phyloP scores from a whole-genome alignment of 495 filamentous ascomycete species.

The Neurospora sp. region DNA sequence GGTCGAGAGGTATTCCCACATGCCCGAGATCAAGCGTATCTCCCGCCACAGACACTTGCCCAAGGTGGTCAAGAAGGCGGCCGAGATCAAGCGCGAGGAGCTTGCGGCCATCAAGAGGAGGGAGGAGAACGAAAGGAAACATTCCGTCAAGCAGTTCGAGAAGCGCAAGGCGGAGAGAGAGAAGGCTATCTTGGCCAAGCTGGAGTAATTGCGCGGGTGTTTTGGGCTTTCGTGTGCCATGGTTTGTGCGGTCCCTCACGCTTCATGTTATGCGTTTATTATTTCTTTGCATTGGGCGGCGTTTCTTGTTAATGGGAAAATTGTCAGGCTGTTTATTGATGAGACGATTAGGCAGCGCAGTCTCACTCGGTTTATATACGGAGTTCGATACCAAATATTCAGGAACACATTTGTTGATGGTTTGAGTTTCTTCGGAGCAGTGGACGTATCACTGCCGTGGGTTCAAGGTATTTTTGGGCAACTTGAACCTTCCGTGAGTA shows the following conservation, averaged over 20 bases:
- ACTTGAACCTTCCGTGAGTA: too few relatives aligned
- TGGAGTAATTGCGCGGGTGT: slow-evolving; percentile 45
- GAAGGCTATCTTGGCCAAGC: slow-evolving; percentile 75
- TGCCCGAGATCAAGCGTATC: slow-evolving; percentile 93
- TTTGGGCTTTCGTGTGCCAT: not conserved
- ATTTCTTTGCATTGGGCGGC: slow-evolving; percentile 15
- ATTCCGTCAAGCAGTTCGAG: slow-evolving; percentile 67
- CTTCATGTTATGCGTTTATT: not conserved
- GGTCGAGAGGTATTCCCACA: slow-evolving; percentile 76
- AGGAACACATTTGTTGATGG: too few relatives aligned
- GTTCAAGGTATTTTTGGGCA: too few relatives aligned
- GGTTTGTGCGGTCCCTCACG: not conserved
- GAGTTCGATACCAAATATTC: not conserved
- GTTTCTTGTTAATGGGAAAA: slow-evolving; percentile 4
- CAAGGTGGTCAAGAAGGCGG: slow-evolving; percentile 92
- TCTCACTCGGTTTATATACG: not conserved
- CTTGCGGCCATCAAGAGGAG: slow-evolving; percentile 74
- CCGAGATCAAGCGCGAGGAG: slow-evolving; percentile 91
- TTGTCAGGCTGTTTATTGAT: not conserved
- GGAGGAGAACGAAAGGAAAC: slow-evolving; percentile 89
- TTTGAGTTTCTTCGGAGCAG: too few relatives aligned
- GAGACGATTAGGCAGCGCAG: not conserved
- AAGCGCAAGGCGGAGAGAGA: slow-evolving; percentile 76
- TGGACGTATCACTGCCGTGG: too few relatives aligned
- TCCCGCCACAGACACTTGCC: slow-evolving; percentile 84